A percentile compares a stretch with the other conserved stretches of the same genome.
These are phyloP conservation scores for Gardenia jasminoides DNA, from an alignment of 257 asterid genomes.

Conservation along the genomic window DNA sequence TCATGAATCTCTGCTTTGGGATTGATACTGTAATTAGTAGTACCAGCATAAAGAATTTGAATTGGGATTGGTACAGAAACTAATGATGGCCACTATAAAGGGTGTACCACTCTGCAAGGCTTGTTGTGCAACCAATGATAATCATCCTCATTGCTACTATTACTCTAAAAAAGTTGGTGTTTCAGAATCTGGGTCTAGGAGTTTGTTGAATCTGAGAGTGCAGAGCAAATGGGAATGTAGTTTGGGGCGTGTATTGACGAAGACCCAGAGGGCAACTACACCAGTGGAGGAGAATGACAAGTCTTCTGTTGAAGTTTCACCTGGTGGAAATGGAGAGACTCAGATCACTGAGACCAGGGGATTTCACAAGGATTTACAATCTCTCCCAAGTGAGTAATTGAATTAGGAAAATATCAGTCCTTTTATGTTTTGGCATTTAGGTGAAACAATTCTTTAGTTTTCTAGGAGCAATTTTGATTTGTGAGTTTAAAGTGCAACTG, in stretches of 20 bases:
- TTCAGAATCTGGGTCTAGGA: constrained; percentile 27
- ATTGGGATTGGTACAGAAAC: constrained; percentile 36
- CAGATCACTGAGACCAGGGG: constrained; percentile 36
- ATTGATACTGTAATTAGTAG: constrained; percentile 3
- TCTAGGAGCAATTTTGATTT: background rate
- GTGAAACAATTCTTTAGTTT: background rate
- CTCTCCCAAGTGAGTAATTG: constrained; percentile 72
- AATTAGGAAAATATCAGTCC: background rate
- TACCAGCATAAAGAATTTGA: constrained; percentile 12
- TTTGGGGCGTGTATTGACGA: constrained; percentile 23
- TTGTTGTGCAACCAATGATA: constrained; percentile 21
- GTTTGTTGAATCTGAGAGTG: constrained; percentile 44
- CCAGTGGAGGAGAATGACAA: constrained; percentile 58
- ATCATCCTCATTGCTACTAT: constrained; percentile 19
- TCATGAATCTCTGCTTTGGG: constrained; percentile 41
- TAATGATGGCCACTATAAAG: constrained; percentile 45
- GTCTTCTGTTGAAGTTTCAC: constrained; percentile 35
- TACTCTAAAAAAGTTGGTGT: constrained; percentile 31
- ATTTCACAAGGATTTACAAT: constrained; percentile 69
- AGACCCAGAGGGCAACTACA: constrained; percentile 44
- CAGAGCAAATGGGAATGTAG: constrained; percentile 50
- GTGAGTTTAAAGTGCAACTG: background rate
- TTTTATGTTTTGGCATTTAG: background rate
- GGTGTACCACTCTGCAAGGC: constrained; percentile 41
- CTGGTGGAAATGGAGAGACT: constrained; percentile 32